Evolutionary conservation across 441 rosid genomes (phyloP).

Genomic region (Melastoma candidum): DNA sequence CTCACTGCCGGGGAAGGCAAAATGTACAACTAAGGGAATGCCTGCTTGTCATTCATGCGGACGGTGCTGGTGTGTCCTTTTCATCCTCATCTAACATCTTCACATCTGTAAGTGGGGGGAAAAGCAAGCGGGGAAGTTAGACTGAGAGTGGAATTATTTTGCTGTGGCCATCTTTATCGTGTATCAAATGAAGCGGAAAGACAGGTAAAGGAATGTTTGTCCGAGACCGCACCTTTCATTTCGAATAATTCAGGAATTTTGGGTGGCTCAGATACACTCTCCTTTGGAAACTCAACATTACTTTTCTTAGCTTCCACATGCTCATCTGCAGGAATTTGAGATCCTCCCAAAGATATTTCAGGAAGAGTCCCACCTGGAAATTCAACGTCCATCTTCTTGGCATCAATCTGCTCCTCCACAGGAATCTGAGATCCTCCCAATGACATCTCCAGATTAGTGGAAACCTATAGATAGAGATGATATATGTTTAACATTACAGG

Average conservation of each 20-base stretch:
- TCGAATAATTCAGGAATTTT: conserved; percentile 14
- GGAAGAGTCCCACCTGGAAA: conserved; percentile 9
- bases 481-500: no score
- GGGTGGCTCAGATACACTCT: conserved; percentile 17
- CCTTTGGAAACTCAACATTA: conserved; percentile 28
- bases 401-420: conserved; percentile 13
- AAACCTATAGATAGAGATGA: no score
- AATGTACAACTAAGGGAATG: background rate
- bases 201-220: no score
- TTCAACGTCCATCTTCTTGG: conserved; percentile 29
- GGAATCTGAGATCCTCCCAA: conserved; percentile 12
- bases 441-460: conserved; percentile 12
- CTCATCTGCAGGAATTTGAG: no score
- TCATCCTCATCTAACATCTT: conserved; percentile 17
- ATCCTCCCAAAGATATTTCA: conserved; percentile 21
- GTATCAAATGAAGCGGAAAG: no score
- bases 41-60: conserved; percentile 12
- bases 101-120: conserved; percentile 29
- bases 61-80: conserved; percentile 13
- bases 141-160: background rate
- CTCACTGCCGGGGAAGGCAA: no score
- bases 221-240: no score
- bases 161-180: no score
- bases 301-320: conserved; percentile 27
- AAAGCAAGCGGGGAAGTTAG: background rate